Evolutionary conservation across 768 basidiomycete genomes (phyloP), one percentile per base, ranked within the genome.

Genomic region (Termitomyces sp.): DNA sequence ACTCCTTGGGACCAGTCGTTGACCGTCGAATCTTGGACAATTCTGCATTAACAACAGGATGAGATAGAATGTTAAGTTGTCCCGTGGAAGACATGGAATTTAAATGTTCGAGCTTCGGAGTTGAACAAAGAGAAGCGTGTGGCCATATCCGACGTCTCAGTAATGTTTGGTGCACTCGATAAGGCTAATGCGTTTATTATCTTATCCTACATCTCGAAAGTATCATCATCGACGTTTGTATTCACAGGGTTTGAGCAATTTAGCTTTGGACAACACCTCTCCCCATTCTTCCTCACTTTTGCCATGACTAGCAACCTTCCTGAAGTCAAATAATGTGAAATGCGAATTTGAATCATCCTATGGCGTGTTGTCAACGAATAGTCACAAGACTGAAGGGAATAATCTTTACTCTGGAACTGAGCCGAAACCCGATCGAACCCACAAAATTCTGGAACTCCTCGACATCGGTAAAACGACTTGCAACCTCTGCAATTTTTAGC

Each of bases 401-500:
- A 16, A 41, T 30, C 47, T 27, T 67, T 67, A 92, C 93, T 79
- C 89, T 93, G 12, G 76, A 78, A 63, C 75, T 77, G 39, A 91
- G 75, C 51, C 79, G 79, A 74, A 95, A 97, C 5, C 95, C 95
- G 54, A 92, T 75, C 2, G 81, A 80, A 27, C 64, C 68, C 13
- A 96, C 72, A 37, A 94, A 69, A 16, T 78, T 78, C 36, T 79
- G 73, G 65, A 97, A 96, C 37, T 81, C 80, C 47, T 87, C 82
- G 6, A 86, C 70, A 55, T 84, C 79, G 2, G 81, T 78, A 66
- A 97, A 90, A 7, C 95, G 85, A 69, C 91, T 93, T 0, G 91
- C 80, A 27, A 95, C 95, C 73, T 97, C 95, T 1, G 95, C 93
- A 53, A 96, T 84, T 73, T 87, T 88, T 45, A 96, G 76, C 66